Evolutionary conservation across 176 grass and related monocot species (phyloP).

Genomic region (Musa troglodytarum): DNA sequence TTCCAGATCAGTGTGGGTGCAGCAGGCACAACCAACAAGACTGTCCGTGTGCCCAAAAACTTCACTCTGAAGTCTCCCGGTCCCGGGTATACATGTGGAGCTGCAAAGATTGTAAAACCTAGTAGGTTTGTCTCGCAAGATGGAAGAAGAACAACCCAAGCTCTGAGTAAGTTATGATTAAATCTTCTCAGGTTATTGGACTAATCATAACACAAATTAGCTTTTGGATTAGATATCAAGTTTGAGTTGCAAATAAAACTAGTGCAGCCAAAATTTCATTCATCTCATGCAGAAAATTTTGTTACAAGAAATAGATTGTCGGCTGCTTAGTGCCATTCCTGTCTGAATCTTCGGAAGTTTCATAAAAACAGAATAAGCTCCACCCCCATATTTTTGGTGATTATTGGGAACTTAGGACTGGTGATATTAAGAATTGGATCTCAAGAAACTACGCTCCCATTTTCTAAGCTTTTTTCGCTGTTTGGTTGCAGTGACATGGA

Average conservation of each 20-base stretch:
- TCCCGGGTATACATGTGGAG: constrained; percentile 18
- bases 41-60: constrained; percentile 6
- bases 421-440: neutral
- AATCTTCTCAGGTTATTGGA: neutral
- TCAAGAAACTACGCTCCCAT: neutral
- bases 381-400: neutral
- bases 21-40: constrained; percentile 10
- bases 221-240: too few species aligned
- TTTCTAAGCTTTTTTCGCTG: neutral
- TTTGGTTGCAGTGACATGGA: constrained; percentile 21
- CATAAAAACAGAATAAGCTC: neutral
- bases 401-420: neutral
- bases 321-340: too few species aligned
- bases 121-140: constrained; percentile 7
- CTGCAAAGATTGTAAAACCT: neutral
- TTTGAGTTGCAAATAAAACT: too few species aligned
- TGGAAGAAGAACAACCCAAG: constrained; percentile 18
- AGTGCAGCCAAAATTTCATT: too few species aligned
- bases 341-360: too few species aligned
- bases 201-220: too few species aligned
- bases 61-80: constrained; percentile 12
- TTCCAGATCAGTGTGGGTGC: constrained; percentile 16
- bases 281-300: too few species aligned
- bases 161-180: constrained; percentile 12
- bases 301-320: too few species aligned